A percentile compares a stretch with the other conserved stretches of the same genome.
phyloP scores from a whole-genome alignment of 352 stramenopile species.

The Phytophthora brassicae region DNA sequence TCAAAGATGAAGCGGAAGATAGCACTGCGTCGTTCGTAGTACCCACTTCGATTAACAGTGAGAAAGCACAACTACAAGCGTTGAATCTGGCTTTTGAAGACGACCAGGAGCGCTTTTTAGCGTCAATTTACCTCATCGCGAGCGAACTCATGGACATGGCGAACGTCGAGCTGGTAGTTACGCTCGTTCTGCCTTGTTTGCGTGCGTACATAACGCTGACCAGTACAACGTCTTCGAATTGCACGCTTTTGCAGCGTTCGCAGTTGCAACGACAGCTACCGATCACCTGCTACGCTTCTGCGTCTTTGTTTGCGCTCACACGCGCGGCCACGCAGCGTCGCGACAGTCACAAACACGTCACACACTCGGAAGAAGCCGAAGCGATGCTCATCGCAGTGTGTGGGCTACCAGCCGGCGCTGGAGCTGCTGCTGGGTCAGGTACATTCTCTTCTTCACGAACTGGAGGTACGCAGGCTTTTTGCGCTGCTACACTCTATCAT shows the following conservation, averaged over 20 bases:
- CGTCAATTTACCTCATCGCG: constrained; percentile 64
- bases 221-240: background rate
- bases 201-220: constrained; percentile 21
- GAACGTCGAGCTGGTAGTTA: constrained; percentile 66
- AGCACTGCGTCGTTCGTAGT: background rate
- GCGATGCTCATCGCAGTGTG: constrained; percentile 54
- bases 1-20: background rate
- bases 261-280: constrained; percentile 40
- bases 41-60: background rate
- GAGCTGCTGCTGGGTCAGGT: background rate
- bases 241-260: constrained; percentile 2
- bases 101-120: constrained; percentile 69
- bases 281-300: constrained; percentile 51
- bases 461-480: constrained; percentile 61
- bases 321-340: constrained; percentile 55
- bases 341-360: constrained; percentile 45
- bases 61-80: constrained; percentile 30
- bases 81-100: constrained; percentile 55
- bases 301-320: constrained; percentile 55
- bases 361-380: constrained; percentile 47
- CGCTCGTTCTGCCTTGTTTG: constrained; percentile 53
- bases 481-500: constrained; percentile 73
- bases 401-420: constrained; percentile 25
- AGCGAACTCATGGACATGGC: constrained; percentile 57
- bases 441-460: constrained; percentile 13